Percentiles rank a stretch among this genome's conserved stretches.
Evolutionary conservation across 2,329 filamentous ascomycete species (phyloP).

Genomic region (Scedosporium boydii): DNA sequence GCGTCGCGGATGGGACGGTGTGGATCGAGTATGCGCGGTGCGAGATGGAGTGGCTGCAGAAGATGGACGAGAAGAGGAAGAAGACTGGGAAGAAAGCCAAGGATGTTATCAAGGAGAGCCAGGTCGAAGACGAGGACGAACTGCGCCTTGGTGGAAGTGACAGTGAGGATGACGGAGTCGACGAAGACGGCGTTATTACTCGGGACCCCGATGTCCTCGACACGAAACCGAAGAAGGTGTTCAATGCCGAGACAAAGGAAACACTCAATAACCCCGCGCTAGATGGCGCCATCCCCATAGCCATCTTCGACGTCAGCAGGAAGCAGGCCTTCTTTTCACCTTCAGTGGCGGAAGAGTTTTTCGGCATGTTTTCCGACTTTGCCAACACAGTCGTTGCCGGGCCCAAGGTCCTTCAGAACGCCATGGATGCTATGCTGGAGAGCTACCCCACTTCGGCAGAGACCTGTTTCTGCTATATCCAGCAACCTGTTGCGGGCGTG

Average conservation of each 20-base stretch:
- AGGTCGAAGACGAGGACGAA: slow-evolving; percentile 38
- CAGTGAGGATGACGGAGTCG: slow-evolving; percentile 32
- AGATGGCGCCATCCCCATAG: slow-evolving; percentile 85
- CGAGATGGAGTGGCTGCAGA: slow-evolving; percentile 86
- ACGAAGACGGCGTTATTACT: slow-evolving; percentile 30
- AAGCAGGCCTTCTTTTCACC: slow-evolving; percentile 64
- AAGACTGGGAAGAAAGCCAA: slow-evolving; percentile 34
- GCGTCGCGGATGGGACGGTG: slow-evolving; percentile 60
- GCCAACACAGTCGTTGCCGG: slow-evolving; percentile 46
- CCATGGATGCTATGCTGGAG: slow-evolving; percentile 55
- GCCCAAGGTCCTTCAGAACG: slow-evolving; percentile 60
- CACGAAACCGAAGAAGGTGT: slow-evolving; percentile 30
- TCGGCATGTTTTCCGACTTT: slow-evolving; percentile 68
- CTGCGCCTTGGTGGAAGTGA: slow-evolving; percentile 31
- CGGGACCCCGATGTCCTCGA: slow-evolving; percentile 35
- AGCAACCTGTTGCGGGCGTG: slow-evolving; percentile 59
- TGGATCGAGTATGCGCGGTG: slow-evolving; percentile 88
- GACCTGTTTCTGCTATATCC: slow-evolving; percentile 62
- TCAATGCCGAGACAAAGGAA: slow-evolving; percentile 33
- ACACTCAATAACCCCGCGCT: slow-evolving; percentile 70
- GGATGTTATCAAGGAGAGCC: slow-evolving; percentile 34
- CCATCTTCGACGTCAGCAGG: slow-evolving; percentile 80
- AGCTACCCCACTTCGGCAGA: slow-evolving; percentile 50
- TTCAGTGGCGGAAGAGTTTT: slow-evolving; percentile 64
- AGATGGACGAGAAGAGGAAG: slow-evolving; percentile 64